Base-by-base conservation (phyloP, 192 early-diverging fungal species). In the Gaertneriomyces sp. region DNA sequence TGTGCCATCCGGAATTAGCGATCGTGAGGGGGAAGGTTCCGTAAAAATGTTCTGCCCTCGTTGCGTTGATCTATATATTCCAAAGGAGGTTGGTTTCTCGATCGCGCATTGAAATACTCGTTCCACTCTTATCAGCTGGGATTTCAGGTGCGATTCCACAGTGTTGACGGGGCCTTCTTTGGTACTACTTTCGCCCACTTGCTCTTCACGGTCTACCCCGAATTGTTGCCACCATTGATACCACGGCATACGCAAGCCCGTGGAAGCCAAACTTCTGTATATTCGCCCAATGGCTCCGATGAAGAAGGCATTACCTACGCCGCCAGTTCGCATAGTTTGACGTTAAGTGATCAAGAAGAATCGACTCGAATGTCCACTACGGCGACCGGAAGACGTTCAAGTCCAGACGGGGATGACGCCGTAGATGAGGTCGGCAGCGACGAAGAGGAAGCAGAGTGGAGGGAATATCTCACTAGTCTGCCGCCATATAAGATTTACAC, bases 101-200 rank as follows among this genome's bases (percentile, higher is more conserved):
- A 33, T 33, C 25, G 25, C 25, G 25, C 25, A 33, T 33, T 33
- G 25, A 33, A 33, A 33, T 33, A 33, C 1, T 33, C 25, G 25
- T 33, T 33, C 25, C 25, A 12, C 2, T 17, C 25, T 41, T 61
- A 8, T 41, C n/a, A 54, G n/a, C 61, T 4, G 50, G 54, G 54
- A 43, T n/a, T 42, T 46, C 61, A 76, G 73, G 59, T 69, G 8
- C 79, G 76, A 71, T 72, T 67, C 62, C 77, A 77, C 59, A 61
- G 70, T 45, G 61, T 82, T 33, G 72, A 79, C 66, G 93, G 97
- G 56, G 91, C 94, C 42, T 90, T 87, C 72, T 99, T 99, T 81
- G 95, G 95, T 41, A 91, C 97, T 14, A 94, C 94, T 4, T 96
- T 99, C 73, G 89, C 94, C 8, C 89, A 94, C 70, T 76, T 99